Percentiles rank a stretch among this genome's conserved stretches.
These are phyloP conservation scores for Xylaria sp. DNA, from an alignment of 2,329 filamentous ascomycete species.

Conservation along the genomic window DNA sequence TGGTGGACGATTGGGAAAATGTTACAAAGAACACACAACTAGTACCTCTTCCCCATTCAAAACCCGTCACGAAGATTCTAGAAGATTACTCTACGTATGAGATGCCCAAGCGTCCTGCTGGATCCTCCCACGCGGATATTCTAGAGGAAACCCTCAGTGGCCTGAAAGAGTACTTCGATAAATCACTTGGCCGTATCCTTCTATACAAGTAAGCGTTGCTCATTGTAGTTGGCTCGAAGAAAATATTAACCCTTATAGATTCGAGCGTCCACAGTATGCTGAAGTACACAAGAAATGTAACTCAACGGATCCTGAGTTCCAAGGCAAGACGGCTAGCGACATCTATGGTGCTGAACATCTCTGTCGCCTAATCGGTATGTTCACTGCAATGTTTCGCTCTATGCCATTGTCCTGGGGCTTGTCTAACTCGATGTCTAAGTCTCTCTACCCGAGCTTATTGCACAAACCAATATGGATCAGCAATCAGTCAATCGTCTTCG, in stretches of 20 bases:
- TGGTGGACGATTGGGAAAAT: slow-evolving; percentile 99
- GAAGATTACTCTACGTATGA: slow-evolving; percentile 82
- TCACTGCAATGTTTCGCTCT: not conserved
- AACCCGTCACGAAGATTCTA: slow-evolving; percentile 81
- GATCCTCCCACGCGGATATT: slow-evolving; percentile 81
- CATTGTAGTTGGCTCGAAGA: not conserved
- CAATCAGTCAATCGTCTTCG: slow-evolving; percentile 89
- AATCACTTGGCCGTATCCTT: slow-evolving; percentile 85
- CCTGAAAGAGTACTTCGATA: slow-evolving; percentile 93
- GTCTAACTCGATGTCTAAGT: slow-evolving; percentile 67
- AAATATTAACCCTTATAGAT: slow-evolving; percentile 62
- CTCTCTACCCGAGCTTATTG: slow-evolving; percentile 89
- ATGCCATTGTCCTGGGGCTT: slow-evolving; percentile 4
- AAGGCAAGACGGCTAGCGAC: slow-evolving; percentile 78
- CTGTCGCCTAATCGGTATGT: slow-evolving; percentile 84
- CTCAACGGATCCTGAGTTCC: slow-evolving; percentile 68
- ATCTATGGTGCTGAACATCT: slow-evolving; percentile 95
- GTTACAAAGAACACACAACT: slow-evolving; percentile 95
- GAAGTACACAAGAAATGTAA: slow-evolving; percentile 79
- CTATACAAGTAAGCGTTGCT: slow-evolving; percentile 73
- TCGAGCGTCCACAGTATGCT: slow-evolving; percentile 89
- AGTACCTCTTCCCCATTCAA: slow-evolving; percentile 81
- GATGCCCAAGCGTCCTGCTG: slow-evolving; percentile 71
- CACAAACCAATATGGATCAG: slow-evolving; percentile 97
- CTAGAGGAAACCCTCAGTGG: slow-evolving; percentile 90